A percentile compares a stretch with the other conserved stretches of the same genome.
Evolutionary conservation across 139 green algal genomes (phyloP).

Genomic region (Pycnococcus provasolii): DNA sequence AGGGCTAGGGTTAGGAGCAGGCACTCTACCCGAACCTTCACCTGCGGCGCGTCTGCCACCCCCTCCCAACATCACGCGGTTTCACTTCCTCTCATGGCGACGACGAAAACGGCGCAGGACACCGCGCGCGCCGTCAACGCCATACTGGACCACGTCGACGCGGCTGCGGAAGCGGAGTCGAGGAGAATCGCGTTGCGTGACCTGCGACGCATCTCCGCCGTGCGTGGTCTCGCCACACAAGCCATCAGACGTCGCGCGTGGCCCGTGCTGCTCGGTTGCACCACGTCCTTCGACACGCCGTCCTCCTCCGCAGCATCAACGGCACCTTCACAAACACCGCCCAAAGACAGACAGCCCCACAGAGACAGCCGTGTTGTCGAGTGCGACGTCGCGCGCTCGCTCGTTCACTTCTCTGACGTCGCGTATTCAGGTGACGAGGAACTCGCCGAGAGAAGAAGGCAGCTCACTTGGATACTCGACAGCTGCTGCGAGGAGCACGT

Average conservation of each 20-base stretch:
- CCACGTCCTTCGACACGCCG: background rate
- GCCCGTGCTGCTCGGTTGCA: slow-evolving; percentile 3
- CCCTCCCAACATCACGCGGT: too few species aligned
- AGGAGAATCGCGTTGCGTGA: too few species aligned
- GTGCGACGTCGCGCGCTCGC: background rate
- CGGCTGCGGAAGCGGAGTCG: too few species aligned
- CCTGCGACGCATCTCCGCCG: background rate
- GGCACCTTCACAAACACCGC: background rate
- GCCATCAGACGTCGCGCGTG: background rate
- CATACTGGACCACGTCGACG: too few species aligned
- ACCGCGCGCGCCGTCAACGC: too few species aligned
- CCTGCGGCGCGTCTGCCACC: too few species aligned
- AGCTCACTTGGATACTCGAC: background rate
- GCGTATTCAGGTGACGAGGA: background rate
- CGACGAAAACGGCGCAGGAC: too few species aligned
- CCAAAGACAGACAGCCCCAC: background rate
- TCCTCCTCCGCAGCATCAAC: background rate
- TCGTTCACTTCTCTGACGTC: background rate
- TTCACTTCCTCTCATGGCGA: too few species aligned
- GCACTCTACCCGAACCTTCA: too few species aligned
- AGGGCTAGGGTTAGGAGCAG: too few species aligned
- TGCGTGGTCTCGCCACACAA: background rate
- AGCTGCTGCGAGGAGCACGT: background rate
- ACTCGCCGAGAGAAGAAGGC: background rate
- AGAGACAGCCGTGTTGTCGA: background rate